Evolutionary conservation across 1,284 basidiomycete species (phyloP).

Genomic region (Lignosus rhinocerotis): DNA sequence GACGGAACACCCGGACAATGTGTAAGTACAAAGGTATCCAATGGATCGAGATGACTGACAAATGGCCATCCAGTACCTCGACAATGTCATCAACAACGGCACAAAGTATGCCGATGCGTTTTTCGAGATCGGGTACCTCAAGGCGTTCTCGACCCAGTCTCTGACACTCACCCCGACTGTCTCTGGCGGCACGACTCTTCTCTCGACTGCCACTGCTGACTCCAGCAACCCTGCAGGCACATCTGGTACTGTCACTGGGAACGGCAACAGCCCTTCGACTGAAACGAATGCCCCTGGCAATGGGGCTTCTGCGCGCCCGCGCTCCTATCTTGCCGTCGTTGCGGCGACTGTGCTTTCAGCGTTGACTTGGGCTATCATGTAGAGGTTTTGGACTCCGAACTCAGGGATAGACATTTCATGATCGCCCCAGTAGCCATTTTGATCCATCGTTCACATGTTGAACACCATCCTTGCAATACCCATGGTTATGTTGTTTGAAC

Average conservation of each 20-base stretch:
- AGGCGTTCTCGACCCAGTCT: constrained; percentile 38
- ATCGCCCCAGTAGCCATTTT: background rate
- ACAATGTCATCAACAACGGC: constrained; percentile 55
- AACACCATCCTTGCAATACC: too few relatives aligned
- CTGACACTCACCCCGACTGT: constrained; percentile 18
- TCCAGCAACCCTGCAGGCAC: background rate
- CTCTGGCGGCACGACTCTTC: constrained; percentile 15
- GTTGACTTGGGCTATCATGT: constrained; percentile 10
- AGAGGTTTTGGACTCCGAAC: background rate
- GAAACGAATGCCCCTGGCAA: background rate
- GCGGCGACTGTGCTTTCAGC: constrained; percentile 1
- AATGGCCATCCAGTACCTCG: constrained; percentile 39
- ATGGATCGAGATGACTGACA: background rate
- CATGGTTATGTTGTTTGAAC: too few relatives aligned
- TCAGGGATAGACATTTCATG: background rate
- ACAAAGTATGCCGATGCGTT: constrained; percentile 49
- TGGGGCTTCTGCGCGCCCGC: background rate
- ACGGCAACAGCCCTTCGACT: background rate
- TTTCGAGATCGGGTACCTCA: constrained; percentile 54
- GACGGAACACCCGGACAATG: constrained; percentile 28
- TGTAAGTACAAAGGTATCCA: constrained; percentile 12
- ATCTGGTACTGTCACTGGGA: background rate
- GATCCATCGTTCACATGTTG: too few relatives aligned
- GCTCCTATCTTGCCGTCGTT: background rate
- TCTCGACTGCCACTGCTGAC: constrained; percentile 13